Evolutionary conservation across 2,329 filamentous ascomycete species (phyloP).

Genomic region (Sarocladium brachiariae): DNA sequence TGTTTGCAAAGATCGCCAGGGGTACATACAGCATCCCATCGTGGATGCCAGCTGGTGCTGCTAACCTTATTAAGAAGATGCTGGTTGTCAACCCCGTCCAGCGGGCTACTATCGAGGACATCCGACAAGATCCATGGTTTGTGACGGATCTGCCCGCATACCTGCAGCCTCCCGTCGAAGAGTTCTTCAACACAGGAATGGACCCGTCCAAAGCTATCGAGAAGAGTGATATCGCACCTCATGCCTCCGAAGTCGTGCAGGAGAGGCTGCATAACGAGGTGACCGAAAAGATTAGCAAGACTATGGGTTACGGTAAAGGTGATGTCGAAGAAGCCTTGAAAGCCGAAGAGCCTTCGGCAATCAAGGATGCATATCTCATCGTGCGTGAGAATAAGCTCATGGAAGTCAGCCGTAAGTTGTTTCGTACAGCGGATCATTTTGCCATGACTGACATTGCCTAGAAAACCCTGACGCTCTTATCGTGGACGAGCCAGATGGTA

Average conservation of each 20-base stretch:
- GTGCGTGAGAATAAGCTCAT: conserved; percentile 97
- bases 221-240: conserved; percentile 71
- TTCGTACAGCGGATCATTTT: no score
- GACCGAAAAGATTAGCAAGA: conserved; percentile 91
- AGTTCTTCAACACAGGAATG: conserved; percentile 89
- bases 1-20: conserved; percentile 96
- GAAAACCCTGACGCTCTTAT: conserved; percentile 27
- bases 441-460: no score
- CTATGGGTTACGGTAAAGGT: conserved; percentile 92
- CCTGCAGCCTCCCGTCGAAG: conserved; percentile 78
- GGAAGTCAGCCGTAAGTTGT: conserved; percentile 78
- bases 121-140: conserved; percentile 92
- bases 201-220: conserved; percentile 89
- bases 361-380: conserved; percentile 98
- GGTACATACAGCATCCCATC: conserved; percentile 88
- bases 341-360: conserved; percentile 89
- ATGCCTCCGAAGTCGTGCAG: conserved; percentile 70
- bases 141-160: conserved; percentile 79
- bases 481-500: conserved; percentile 24
- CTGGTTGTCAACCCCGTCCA: conserved; percentile 91
- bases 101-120: conserved; percentile 88
- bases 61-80: conserved; percentile 82
- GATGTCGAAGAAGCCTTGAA: conserved; percentile 93
- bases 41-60: conserved; percentile 82
- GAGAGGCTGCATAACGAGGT: conserved; percentile 89